Conservation (phyloP, 441 rosid species). For the Pelargonium citronellum region DNA sequence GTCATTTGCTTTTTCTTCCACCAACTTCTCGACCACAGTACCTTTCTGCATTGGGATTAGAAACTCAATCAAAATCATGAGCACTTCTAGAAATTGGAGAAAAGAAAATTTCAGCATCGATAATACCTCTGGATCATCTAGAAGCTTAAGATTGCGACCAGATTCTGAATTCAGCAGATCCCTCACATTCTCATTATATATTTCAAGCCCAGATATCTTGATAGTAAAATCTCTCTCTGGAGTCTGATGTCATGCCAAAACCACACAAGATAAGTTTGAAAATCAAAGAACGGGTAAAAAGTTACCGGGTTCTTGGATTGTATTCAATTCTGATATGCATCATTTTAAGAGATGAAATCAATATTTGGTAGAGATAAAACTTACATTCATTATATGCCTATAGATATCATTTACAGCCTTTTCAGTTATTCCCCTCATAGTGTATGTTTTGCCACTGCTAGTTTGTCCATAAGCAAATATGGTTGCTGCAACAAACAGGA, state of each 20-base stretch:
- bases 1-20: conserved; percentile 75
- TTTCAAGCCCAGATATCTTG: conserved; percentile 90
- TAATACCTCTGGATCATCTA: conserved; percentile 94
- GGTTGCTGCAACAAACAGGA: conserved; percentile 49
- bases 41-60: conserved; percentile 62
- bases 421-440: conserved; percentile 97
- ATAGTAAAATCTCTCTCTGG: conserved; percentile 93
- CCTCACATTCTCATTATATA: conserved; percentile 89
- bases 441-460: conserved; percentile 95
- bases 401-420: conserved; percentile 94
- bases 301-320: not conserved
- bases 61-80: not conserved
- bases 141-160: conserved; percentile 90
- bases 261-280: conserved; percentile 15
- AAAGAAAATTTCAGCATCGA: not conserved
- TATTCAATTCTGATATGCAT: too few relatives aligned
- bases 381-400: conserved; percentile 73
- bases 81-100: not conserved
- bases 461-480: conserved; percentile 99
- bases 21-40: conserved; percentile 88
- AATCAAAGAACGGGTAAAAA: not conserved
- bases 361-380: conserved; percentile 12
- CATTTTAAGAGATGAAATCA: too few relatives aligned
- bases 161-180: conserved; percentile 88
- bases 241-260: conserved; percentile 46